These are phyloP conservation scores for Rhodotorula toruloides DNA, from an alignment of 768 basidiomycete species.

Conservation along the genomic window DNA sequence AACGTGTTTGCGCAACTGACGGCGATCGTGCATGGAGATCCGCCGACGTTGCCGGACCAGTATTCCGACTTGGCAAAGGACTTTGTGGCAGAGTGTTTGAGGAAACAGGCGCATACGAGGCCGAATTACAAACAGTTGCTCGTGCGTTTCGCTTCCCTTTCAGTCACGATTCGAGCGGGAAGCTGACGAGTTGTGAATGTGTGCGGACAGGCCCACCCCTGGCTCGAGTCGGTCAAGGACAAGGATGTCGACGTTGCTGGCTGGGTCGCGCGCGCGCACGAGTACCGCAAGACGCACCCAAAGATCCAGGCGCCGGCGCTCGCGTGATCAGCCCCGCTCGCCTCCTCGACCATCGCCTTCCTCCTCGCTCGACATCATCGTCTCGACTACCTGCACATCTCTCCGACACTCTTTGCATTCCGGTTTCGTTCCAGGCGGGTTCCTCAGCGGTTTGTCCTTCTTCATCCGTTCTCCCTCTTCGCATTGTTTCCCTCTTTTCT, in stretches of 20 bases:
- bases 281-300: slow-evolving; percentile 31
- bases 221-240: slow-evolving; percentile 59
- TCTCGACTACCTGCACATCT: too few relatives aligned
- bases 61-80: slow-evolving; percentile 68
- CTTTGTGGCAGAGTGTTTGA: slow-evolving; percentile 73
- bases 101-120: slow-evolving; percentile 70
- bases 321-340: background rate
- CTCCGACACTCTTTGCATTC: too few relatives aligned
- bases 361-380: too few relatives aligned
- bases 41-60: slow-evolving; percentile 72
- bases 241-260: slow-evolving; percentile 73
- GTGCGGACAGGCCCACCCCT: slow-evolving; percentile 66
- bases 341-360: too few relatives aligned
- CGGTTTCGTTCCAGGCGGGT: too few relatives aligned
- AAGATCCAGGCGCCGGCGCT: slow-evolving; percentile 21
- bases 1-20: slow-evolving; percentile 95
- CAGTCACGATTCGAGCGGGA: background rate
- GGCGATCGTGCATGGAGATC: slow-evolving; percentile 94
- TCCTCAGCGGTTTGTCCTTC: too few relatives aligned
- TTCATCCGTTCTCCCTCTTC: background rate
- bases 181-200: background rate
- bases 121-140: slow-evolving; percentile 80
- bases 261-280: slow-evolving; percentile 60
- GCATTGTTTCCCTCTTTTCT: too few relatives aligned
- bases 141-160: slow-evolving; percentile 48